A percentile compares a stretch with the other conserved stretches of the same genome.
Conservation (phyloP, 495 filamentous ascomycete species). For the Aspergillus heteromorphus region DNA sequence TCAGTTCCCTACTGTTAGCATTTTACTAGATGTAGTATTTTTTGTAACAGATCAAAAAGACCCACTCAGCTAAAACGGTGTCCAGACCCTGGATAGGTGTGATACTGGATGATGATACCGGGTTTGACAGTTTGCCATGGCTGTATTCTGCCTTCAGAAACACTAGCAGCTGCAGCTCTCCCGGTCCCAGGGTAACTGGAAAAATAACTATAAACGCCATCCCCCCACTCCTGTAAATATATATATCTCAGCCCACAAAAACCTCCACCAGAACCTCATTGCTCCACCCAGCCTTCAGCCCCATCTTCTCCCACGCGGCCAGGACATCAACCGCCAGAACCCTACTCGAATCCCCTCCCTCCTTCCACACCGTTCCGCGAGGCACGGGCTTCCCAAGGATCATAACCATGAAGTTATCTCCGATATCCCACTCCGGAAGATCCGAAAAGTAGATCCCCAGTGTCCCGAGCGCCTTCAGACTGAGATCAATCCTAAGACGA, state of each 20-base stretch:
- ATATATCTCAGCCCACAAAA: slow-evolving; percentile 39
- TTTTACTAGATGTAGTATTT: too few relatives aligned
- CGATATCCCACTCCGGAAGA: slow-evolving; percentile 53
- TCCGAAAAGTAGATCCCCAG: slow-evolving; percentile 68
- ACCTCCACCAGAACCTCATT: slow-evolving; percentile 78
- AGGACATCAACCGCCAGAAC: slow-evolving; percentile 76
- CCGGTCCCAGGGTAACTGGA: too few relatives aligned
- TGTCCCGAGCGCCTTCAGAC: slow-evolving; percentile 74
- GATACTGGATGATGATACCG: too few relatives aligned
- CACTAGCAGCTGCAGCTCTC: too few relatives aligned
- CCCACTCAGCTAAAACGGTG: too few relatives aligned
- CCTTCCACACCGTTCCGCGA: slow-evolving; percentile 57
- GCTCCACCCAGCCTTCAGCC: slow-evolving; percentile 67
- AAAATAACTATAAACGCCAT: too few relatives aligned
- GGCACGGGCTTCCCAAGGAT: slow-evolving; percentile 69
- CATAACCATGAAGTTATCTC: slow-evolving; percentile 67
- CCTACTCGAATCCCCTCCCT: slow-evolving; percentile 37
- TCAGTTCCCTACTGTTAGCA: too few relatives aligned
- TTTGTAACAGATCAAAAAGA: too few relatives aligned
- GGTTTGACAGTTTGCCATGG: too few relatives aligned
- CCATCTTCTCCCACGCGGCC: slow-evolving; percentile 72
- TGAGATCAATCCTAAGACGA: slow-evolving; percentile 54
- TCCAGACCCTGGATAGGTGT: too few relatives aligned
- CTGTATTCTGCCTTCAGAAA: too few relatives aligned
- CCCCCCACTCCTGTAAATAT: too few relatives aligned